phyloP scores from a whole-genome alignment of 768 basidiomycete species.

The Thelephora aurantiotincta region DNA sequence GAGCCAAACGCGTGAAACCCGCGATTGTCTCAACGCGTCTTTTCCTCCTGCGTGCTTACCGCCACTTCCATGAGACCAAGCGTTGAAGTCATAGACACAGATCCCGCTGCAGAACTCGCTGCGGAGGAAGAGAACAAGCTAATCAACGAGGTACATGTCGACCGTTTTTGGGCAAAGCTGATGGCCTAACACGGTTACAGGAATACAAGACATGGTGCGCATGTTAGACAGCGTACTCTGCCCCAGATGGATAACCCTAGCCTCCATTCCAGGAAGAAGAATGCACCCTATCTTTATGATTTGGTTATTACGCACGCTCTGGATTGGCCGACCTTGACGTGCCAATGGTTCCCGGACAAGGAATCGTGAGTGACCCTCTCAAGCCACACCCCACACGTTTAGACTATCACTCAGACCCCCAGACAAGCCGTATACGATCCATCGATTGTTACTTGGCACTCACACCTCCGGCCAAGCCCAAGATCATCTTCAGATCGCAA shows the following conservation, averaged over 20 bases:
- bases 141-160: conserved; percentile 59
- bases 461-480: conserved; percentile 92
- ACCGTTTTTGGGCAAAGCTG: not conserved
- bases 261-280: conserved; percentile 63
- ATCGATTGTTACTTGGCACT: conserved; percentile 90
- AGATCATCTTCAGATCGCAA: conserved; percentile 93
- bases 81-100: conserved; percentile 54
- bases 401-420: conserved; percentile 39
- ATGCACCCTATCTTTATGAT: conserved; percentile 96
- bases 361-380: conserved; percentile 50
- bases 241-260: not conserved
- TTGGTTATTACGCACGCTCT: conserved; percentile 94
- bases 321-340: conserved; percentile 95
- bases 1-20: too few relatives aligned
- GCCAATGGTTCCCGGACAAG: conserved; percentile 98
- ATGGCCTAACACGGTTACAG: conserved; percentile 19
- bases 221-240: not conserved
- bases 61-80: conserved; percentile 29
- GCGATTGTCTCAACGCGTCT: too few relatives aligned
- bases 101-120: conserved; percentile 38
- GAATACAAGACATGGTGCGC: conserved; percentile 77
- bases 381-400: not conserved
- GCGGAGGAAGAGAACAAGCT: conserved; percentile 83
- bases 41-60: not conserved
- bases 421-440: conserved; percentile 88